These are phyloP conservation scores for Bretschneidera sinensis DNA, from an alignment of 345 rosid species.

Conservation along the genomic window DNA sequence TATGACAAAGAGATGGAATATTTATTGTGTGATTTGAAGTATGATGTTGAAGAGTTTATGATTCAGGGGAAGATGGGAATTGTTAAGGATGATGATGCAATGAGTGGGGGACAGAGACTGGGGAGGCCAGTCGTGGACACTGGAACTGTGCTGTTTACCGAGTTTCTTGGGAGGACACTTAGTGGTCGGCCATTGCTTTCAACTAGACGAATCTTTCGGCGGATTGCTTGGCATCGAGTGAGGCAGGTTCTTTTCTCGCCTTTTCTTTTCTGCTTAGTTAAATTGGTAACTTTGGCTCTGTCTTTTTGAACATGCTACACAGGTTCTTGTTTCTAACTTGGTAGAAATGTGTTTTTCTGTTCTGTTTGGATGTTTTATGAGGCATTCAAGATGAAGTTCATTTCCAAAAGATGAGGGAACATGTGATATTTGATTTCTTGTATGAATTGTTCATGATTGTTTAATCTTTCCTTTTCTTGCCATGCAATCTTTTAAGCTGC, in stretches of 20 bases:
- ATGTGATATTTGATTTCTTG: background rate
- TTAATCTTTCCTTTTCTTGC: background rate
- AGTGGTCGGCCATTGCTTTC: constrained; percentile 93
- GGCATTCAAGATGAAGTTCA: background rate
- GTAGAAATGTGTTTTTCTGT: constrained; percentile 3
- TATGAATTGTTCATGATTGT: background rate
- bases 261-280: constrained; percentile 4
- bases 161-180: constrained; percentile 87
- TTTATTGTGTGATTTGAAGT: constrained; percentile 61
- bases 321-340: background rate
- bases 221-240: constrained; percentile 89
- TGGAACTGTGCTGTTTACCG: constrained; percentile 79
- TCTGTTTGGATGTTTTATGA: background rate
- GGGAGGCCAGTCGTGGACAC: constrained; percentile 81
- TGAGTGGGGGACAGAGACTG: constrained; percentile 31
- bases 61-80: constrained; percentile 80
- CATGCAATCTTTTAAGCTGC: constrained; percentile 1
- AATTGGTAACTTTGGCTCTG: no score
- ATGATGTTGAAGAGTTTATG: constrained; percentile 49
- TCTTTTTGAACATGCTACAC: no score
- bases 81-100: constrained; percentile 56
- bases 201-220: constrained; percentile 57
- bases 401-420: background rate
- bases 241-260: constrained; percentile 94
- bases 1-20: constrained; percentile 67